These are phyloP conservation scores for Ceratobasidium theobromae DNA, from an alignment of 1,284 basidiomycete genomes.

Conservation along the genomic window DNA sequence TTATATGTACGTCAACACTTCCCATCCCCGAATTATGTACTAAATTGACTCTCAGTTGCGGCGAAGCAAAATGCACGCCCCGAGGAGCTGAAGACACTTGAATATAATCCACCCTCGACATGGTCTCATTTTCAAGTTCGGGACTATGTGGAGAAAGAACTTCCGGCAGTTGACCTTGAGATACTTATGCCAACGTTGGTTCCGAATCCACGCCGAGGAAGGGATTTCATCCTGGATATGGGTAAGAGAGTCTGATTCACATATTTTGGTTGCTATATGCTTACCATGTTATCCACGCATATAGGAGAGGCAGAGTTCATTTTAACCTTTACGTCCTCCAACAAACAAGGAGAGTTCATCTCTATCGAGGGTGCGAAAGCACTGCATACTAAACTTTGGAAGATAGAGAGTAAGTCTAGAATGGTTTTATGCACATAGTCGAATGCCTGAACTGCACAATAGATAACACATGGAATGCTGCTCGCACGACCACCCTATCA, in stretches of 20 bases:
- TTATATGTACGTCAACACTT: conserved; percentile 19
- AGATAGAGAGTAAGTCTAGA: conserved; percentile 16
- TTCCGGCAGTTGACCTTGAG: conserved; percentile 3
- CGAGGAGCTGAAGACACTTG: background rate
- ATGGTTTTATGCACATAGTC: background rate
- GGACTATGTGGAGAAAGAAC: conserved; percentile 23
- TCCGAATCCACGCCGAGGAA: conserved; percentile 3
- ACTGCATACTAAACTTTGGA: conserved; percentile 24
- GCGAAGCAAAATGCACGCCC: conserved; percentile 27
- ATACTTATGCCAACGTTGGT: conserved; percentile 7
- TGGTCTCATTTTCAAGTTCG: conserved; percentile 30
- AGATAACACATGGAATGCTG: conserved; percentile 25
- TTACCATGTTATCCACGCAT: background rate
- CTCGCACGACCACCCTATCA: background rate
- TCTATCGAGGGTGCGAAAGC: conserved; percentile 5
- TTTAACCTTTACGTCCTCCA: background rate
- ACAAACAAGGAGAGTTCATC: conserved; percentile 8
- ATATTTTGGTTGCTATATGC: background rate
- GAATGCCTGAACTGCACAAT: background rate
- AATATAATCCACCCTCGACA: conserved; percentile 15
- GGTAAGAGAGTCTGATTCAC: background rate
- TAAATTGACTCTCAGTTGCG: conserved; percentile 1
- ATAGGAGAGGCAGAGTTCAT: conserved; percentile 25
- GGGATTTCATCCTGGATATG: conserved; percentile 14
- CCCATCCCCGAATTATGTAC: background rate